phyloP scores from a whole-genome alignment of 129 eudicot species.

The Pittosporum tobira region DNA sequence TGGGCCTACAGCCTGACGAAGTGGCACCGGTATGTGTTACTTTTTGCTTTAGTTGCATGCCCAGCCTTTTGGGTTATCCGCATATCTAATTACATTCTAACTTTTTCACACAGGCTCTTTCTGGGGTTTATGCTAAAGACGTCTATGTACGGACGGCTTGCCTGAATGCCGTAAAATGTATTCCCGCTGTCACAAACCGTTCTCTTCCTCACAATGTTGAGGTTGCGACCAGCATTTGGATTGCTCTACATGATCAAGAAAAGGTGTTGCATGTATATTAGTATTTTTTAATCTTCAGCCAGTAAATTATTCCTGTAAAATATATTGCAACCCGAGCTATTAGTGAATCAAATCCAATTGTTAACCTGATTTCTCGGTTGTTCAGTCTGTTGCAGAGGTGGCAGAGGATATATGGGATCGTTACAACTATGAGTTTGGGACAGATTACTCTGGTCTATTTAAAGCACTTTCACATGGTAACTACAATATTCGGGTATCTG shows the following conservation, averaged over 20 bases:
- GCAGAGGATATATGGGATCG: slow-evolving; percentile 98
- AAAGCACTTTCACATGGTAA: slow-evolving; percentile 85
- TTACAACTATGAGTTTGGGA: slow-evolving; percentile 78
- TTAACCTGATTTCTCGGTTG: slow-evolving; percentile 1
- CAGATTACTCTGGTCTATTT: slow-evolving; percentile 83
- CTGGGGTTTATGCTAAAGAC: slow-evolving; percentile 95
- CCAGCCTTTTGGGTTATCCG: not conserved
- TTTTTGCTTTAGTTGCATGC: slow-evolving; percentile 3
- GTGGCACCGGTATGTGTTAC: slow-evolving; percentile 63
- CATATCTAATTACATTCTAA: not conserved
- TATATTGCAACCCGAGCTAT: not conserved
- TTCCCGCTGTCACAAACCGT: slow-evolving; percentile 84
- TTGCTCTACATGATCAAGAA: slow-evolving; percentile 88
- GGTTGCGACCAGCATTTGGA: slow-evolving; percentile 95
- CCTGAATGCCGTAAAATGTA: slow-evolving; percentile 88
- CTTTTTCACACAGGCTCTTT: slow-evolving; percentile 53
- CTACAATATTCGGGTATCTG: slow-evolving; percentile 81
- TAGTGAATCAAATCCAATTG: slow-evolving; percentile 1
- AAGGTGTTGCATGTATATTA: slow-evolving; percentile 39
- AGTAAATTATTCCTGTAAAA: not conserved
- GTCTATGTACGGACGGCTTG: slow-evolving; percentile 91
- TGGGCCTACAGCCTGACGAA: slow-evolving; percentile 82
- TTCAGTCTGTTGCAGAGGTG: slow-evolving; percentile 84
- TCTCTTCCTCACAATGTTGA: slow-evolving; percentile 71
- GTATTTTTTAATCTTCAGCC: not conserved